Evolutionary conservation across 2,329 filamentous ascomycete genomes (phyloP).

Genomic region (Fusarium citri): DNA sequence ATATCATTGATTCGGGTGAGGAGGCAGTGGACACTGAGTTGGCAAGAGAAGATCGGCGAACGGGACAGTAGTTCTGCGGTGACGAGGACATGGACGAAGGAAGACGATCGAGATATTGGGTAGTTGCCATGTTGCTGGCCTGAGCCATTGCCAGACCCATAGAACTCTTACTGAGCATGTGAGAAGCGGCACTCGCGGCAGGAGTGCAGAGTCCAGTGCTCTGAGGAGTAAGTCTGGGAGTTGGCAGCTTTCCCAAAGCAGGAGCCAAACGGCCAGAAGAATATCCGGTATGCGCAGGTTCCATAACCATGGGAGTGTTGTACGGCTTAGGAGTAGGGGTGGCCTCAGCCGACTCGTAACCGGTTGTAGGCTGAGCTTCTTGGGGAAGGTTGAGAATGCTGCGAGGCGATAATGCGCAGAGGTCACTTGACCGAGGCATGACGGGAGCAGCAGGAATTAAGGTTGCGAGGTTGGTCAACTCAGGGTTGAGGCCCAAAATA

Average conservation of each 20-base stretch:
- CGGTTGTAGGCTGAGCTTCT: conserved; percentile 51
- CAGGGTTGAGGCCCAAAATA: conserved; percentile 67
- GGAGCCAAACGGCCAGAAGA: conserved; percentile 62
- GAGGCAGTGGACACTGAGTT: conserved; percentile 72
- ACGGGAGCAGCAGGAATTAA: conserved; percentile 55
- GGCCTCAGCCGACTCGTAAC: conserved; percentile 53
- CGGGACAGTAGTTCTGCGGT: conserved; percentile 61
- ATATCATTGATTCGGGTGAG: conserved; percentile 75
- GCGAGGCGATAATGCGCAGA: conserved; percentile 55
- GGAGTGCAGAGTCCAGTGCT: conserved; percentile 68
- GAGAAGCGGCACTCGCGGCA: conserved; percentile 66
- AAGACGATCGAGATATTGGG: conserved; percentile 66
- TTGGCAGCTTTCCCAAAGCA: conserved; percentile 67
- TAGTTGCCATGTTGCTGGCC: conserved; percentile 57
- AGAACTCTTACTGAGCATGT: conserved; percentile 60
- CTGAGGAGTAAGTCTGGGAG: conserved; percentile 69
- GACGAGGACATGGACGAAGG: conserved; percentile 62
- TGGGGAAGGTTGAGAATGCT: conserved; percentile 59
- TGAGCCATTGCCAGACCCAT: conserved; percentile 72
- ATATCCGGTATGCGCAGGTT: conserved; percentile 58
- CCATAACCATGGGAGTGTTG: conserved; percentile 60
- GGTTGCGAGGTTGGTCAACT: conserved; percentile 68
- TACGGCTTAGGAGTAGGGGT: conserved; percentile 57
- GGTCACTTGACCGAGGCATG: conserved; percentile 49
- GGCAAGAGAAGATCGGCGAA: conserved; percentile 71